Conservation (phyloP, 345 rosid species). For the Corchorus olitorius region DNA sequence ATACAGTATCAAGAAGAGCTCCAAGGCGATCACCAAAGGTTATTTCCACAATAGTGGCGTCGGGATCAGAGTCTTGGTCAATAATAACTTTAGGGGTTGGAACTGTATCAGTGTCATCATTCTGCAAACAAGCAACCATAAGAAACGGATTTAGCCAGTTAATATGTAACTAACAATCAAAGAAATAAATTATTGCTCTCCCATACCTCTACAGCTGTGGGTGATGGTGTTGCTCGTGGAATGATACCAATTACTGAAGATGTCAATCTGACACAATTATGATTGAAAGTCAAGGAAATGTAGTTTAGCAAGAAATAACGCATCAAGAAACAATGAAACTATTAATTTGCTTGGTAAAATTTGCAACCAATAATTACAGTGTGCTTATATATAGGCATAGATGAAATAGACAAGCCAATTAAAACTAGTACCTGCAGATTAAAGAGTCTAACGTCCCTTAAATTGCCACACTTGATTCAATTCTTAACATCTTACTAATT, state of each 20-base stretch:
- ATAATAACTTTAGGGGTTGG: slow-evolving; percentile 95
- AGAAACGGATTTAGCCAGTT: slow-evolving; percentile 15
- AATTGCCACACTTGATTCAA: background rate
- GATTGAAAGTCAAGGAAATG: background rate
- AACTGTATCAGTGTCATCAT: slow-evolving; percentile 60
- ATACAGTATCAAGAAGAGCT: slow-evolving; percentile 91
- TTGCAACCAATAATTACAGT: background rate
- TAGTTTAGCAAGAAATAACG: slow-evolving; percentile 5
- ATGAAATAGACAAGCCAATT: background rate
- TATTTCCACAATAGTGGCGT: slow-evolving; percentile 83
- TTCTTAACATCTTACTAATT: background rate
- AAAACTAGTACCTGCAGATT: background rate
- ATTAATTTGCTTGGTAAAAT: background rate
- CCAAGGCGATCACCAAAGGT: slow-evolving; percentile 99
- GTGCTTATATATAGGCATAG: background rate
- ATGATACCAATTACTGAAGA: slow-evolving; percentile 36
- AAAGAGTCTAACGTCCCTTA: background rate
- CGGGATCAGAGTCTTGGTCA: slow-evolving; percentile 90
- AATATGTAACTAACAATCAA: background rate
- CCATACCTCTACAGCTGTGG: slow-evolving; percentile 80
- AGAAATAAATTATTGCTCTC: slow-evolving; percentile 9
- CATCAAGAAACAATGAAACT: background rate
- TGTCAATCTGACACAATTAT: slow-evolving; percentile 43
- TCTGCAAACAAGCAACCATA: slow-evolving; percentile 23
- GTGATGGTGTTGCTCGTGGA: slow-evolving; percentile 60